Evolutionary conservation across 2,329 filamentous ascomycete species (phyloP), one percentile per base, ranked within the genome.

Genomic region (Aspergillus neotritici): DNA sequence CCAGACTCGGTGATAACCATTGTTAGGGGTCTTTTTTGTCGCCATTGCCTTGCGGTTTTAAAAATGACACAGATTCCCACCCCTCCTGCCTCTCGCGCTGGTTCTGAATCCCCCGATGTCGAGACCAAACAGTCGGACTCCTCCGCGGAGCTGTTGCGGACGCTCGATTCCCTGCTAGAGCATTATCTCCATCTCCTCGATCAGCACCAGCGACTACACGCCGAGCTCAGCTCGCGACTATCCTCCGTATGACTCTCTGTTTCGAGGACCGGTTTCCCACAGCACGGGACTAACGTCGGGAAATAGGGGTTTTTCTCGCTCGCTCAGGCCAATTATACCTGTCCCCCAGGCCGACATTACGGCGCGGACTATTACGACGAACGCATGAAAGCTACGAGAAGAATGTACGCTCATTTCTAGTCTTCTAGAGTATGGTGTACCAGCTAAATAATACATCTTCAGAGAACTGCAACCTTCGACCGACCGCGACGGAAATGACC

Each of bases 341-440:
- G 66, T 46, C 61, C 68, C 3, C 65, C 69, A 12, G 68, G 68
- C 12, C 65, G 70, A 42, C 58, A 67, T 38, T 72, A 70, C 60
- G 72, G 73, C 11, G 61, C 68, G 30, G 72, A 75, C 41, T 73
- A 69, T 49, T 76, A 74, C 46, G 73, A 76, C 56, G 67, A 69
- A 35, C 61, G 73, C 28, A 75, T 75, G 73, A 72, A 74, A 52
- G 71, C 72, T 12, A 65, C 58, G 15, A 60, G 61, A 45, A 66
- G 54, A 45, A 60, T 71, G 69, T 71, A 58, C 48, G 53, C 49
- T n/a, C n/a, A 31, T 11, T 1, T 25, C 12, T 11, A n/a, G 12
- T 30, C 13, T 12, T 25, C 16, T n/a, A 36, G 17, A n/a, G 14
- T 15, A 9, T 28, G 34, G n/a, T n/a, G 31, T 17, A 7, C 14